Conservation (phyloP, 2,329 filamentous ascomycete genomes). For the Epichloe gansuensis region DNA sequence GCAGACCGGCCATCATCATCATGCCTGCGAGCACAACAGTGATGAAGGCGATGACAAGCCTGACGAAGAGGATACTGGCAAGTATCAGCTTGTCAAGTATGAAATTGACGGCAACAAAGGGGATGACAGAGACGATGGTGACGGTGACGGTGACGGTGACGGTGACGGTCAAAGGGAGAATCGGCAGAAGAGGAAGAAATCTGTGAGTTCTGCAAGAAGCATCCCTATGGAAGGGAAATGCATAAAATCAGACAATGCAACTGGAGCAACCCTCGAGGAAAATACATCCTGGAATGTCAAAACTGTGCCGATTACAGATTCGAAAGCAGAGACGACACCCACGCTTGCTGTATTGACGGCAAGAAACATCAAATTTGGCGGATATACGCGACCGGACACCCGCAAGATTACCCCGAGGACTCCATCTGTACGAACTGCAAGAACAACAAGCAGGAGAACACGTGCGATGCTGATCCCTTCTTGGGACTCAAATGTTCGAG, state of each 20-base stretch:
- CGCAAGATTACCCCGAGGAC: slow-evolving; percentile 5
- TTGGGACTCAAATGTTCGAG: slow-evolving; percentile 10
- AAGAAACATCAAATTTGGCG: slow-evolving; percentile 3
- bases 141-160: background rate
- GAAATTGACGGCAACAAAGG: no score
- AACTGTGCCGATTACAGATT: slow-evolving; percentile 16
- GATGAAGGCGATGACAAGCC: background rate
- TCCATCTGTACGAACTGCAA: slow-evolving; percentile 9
- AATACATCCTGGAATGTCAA: slow-evolving; percentile 12
- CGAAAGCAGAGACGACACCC: background rate
- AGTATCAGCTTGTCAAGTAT: no score
- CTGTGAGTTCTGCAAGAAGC: slow-evolving; percentile 10
- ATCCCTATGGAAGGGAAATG: slow-evolving; percentile 5
- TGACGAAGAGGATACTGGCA: no score
- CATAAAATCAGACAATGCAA: slow-evolving; percentile 7
- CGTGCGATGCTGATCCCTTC: slow-evolving; percentile 14
- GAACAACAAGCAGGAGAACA: background rate
- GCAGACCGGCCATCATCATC: background rate
- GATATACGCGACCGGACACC: slow-evolving; percentile 9
- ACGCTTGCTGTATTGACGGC: slow-evolving; percentile 7
- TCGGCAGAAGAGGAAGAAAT: background rate
- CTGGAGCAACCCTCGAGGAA: slow-evolving; percentile 1
- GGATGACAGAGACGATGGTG: no score
- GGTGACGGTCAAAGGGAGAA: background rate
- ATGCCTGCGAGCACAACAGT: background rate